Evolutionary conservation across 2,329 filamentous ascomycete genomes (phyloP).

Genomic region (Alternaria brassicae): DNA sequence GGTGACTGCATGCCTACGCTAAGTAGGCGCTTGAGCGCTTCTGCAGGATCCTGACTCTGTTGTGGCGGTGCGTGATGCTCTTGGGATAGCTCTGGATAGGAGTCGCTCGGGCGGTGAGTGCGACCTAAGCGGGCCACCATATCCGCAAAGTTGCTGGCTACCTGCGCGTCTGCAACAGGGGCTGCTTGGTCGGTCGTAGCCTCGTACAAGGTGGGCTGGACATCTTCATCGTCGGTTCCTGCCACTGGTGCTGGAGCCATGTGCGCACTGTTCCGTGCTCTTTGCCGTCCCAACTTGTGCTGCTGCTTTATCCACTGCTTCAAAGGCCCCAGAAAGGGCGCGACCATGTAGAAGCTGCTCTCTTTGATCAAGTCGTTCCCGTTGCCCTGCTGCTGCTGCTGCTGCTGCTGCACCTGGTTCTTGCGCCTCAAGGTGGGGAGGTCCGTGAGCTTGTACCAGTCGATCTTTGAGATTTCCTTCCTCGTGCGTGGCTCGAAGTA

Average conservation of each 20-base stretch:
- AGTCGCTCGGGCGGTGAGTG: constrained; percentile 35
- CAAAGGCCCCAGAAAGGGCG: constrained; percentile 83
- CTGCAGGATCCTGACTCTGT: constrained; percentile 53
- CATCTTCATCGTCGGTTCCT: constrained; percentile 42
- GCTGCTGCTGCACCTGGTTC: constrained; percentile 64
- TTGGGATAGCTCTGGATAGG: constrained; percentile 41
- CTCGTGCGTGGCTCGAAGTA: constrained; percentile 87
- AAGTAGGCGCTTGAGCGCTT: constrained; percentile 60
- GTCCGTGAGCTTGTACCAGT: constrained; percentile 91
- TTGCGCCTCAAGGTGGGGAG: constrained; percentile 81
- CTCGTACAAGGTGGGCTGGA: constrained; percentile 37
- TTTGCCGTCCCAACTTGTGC: constrained; percentile 71
- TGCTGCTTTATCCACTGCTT: constrained; percentile 92
- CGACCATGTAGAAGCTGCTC: constrained; percentile 98
- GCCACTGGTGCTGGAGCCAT: constrained; percentile 27
- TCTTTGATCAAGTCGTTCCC: constrained; percentile 67
- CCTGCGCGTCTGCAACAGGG: constrained; percentile 13
- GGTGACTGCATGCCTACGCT: constrained; percentile 52
- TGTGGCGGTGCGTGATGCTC: constrained; percentile 26
- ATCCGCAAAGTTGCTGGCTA: constrained; percentile 37
- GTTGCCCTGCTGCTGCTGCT: constrained; percentile 61
- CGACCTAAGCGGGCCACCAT: constrained; percentile 43
- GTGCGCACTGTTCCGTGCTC: constrained; percentile 38
- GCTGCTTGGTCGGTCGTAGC: constrained; percentile 34
- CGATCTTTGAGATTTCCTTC: constrained; percentile 96